Conservation (phyloP, 768 basidiomycete genomes). For the Leccinum longicurvipes region DNA sequence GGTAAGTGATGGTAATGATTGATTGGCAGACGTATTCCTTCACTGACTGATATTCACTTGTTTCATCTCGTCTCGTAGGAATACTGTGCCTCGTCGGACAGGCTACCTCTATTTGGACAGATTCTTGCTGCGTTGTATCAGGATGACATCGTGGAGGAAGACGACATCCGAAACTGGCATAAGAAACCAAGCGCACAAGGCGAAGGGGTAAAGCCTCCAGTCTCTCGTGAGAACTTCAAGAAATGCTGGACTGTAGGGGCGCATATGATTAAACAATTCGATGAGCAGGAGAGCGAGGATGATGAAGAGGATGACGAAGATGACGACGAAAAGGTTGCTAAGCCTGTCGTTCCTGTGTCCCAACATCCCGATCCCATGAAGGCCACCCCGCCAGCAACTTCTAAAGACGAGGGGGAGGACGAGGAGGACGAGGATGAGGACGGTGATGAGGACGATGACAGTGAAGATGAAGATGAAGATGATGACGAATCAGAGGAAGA, state of each 20-base stretch:
- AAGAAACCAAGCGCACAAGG: slow-evolving; percentile 52
- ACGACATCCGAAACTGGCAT: slow-evolving; percentile 89
- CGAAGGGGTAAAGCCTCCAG: slow-evolving; percentile 39
- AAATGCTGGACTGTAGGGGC: slow-evolving; percentile 70
- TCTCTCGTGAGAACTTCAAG: slow-evolving; percentile 51
- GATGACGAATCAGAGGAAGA: slow-evolving; percentile 4
- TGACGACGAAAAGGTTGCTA: slow-evolving; percentile 10
- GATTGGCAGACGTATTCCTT: not conserved
- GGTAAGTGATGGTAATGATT: slow-evolving; percentile 36
- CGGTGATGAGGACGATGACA: not conserved
- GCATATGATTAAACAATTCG: slow-evolving; percentile 77
- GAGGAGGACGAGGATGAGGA: slow-evolving; percentile 1
- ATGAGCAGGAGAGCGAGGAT: slow-evolving; percentile 65
- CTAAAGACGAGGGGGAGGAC: slow-evolving; percentile 1
- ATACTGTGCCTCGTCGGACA: slow-evolving; percentile 62
- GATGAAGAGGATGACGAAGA: slow-evolving; percentile 20
- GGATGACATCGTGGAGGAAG: slow-evolving; percentile 87
- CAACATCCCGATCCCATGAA: not conserved
- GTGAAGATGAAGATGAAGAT: slow-evolving; percentile 13
- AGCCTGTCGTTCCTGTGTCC: not conserved
- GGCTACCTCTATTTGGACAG: slow-evolving; percentile 74
- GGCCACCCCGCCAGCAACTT: not conserved
- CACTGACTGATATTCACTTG: not conserved
- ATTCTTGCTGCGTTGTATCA: slow-evolving; percentile 87
- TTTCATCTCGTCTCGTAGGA: slow-evolving; percentile 41